Evolutionary conservation across 2,329 filamentous ascomycete species (phyloP).

Genomic region (Fusarium burgessii): DNA sequence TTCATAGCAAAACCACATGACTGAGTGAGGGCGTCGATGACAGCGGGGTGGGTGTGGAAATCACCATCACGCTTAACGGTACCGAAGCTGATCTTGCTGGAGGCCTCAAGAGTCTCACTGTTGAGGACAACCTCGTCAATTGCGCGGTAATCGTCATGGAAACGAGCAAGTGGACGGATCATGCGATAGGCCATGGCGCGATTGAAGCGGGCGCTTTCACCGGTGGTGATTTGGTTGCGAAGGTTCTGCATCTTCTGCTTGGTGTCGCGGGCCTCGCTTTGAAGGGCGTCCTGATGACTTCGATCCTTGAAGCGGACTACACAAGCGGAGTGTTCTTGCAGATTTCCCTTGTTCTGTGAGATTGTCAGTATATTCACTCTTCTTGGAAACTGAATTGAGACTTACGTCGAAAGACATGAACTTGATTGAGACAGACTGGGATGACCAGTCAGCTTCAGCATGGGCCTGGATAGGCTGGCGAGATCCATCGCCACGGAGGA

Average conservation of each 20-base stretch:
- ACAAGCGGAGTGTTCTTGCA: constrained; percentile 32
- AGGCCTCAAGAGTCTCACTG: constrained; percentile 34
- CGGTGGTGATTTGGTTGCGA: constrained; percentile 20
- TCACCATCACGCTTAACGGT: constrained; percentile 31
- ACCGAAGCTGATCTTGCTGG: constrained; percentile 30
- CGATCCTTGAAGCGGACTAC: constrained; percentile 31
- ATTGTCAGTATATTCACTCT: rapidly evolving
- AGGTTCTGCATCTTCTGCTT: constrained; percentile 35
- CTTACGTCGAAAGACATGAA: constrained; percentile 40
- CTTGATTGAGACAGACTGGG: constrained; percentile 6
- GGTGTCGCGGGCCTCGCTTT: neutral
- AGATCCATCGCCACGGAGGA: constrained; percentile 9
- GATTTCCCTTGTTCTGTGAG: neutral
- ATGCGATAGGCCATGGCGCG: constrained; percentile 40
- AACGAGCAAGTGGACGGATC: constrained; percentile 36
- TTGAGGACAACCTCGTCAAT: constrained; percentile 40
- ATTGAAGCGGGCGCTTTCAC: constrained; percentile 37
- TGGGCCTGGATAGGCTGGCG: constrained; percentile 33
- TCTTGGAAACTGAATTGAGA: rapidly evolving
- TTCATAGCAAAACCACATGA: constrained; percentile 43
- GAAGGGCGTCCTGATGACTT: constrained; percentile 15
- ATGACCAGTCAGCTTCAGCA: constrained; percentile 33
- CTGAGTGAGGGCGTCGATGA: constrained; percentile 39
- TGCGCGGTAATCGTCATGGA: constrained; percentile 40
- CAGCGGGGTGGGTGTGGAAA: constrained; percentile 38